A percentile compares a stretch with the other conserved stretches of the same genome.
phyloP scores from a whole-genome alignment of 1,139 yeast species.

The Kodamaea suecica region DNA sequence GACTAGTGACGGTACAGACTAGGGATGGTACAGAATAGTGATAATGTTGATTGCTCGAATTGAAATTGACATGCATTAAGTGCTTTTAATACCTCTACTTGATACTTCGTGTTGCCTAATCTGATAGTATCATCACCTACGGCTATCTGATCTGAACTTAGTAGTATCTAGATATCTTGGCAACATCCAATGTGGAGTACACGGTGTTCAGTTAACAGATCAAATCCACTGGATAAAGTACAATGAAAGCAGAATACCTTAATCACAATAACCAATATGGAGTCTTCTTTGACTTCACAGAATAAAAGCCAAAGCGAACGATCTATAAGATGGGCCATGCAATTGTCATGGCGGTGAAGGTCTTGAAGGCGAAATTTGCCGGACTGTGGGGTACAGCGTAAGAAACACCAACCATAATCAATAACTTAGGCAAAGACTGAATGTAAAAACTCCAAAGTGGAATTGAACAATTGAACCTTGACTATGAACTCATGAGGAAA shows the following conservation, averaged over 20 bases:
- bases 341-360: conserved; percentile 25
- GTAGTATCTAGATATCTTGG: neutral
- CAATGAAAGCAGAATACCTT: conserved; percentile 32
- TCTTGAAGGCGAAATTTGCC: conserved; percentile 27
- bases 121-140: too few relatives aligned
- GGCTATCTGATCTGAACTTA: too few relatives aligned
- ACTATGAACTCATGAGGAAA: conserved; percentile 34
- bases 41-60: too few relatives aligned
- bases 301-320: conserved; percentile 21
- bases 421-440: conserved; percentile 34
- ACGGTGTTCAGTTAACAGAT: conserved; percentile 31
- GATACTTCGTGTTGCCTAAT: too few relatives aligned
- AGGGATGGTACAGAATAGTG: too few relatives aligned
- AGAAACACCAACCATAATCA: conserved; percentile 29
- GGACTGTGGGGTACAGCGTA: conserved; percentile 30
- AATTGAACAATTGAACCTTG: conserved; percentile 28
- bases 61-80: too few relatives aligned
- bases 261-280: conserved; percentile 30
- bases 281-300: conserved; percentile 16
- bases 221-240: conserved; percentile 37
- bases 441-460: conserved; percentile 28
- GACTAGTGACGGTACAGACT: too few relatives aligned
- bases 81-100: too few relatives aligned
- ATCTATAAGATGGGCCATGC: conserved; percentile 39
- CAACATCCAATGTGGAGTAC: conserved; percentile 21